Base-by-base conservation (phyloP, 2,329 filamentous ascomycete species). In the Hypoxylon sp. region DNA sequence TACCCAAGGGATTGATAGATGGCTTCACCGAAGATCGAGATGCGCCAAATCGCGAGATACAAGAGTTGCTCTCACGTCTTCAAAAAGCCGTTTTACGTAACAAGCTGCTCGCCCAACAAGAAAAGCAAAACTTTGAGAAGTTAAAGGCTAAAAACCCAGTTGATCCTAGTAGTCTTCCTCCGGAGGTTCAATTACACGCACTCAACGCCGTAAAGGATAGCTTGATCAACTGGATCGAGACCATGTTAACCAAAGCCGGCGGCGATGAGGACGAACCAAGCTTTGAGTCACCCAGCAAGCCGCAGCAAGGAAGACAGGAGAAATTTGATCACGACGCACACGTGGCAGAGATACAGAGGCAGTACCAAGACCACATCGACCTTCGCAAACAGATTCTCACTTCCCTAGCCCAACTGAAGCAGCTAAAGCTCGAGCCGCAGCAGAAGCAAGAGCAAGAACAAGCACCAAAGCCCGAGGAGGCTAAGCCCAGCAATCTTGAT, bases 201-300 rank as follows among this genome's bases (percentile, higher is more conserved):
- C 79, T 91, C 8, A 84, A 83, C 46, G 80, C 80, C 6, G 87
- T 89, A 10, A 84, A 90, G 14, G 85, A 86, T 57, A 86, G 88
- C 68, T 82, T 91, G 56, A 91, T 91, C 65, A 82, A 79, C 63
- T 91, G 89, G 89, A 90, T 91, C 63, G 89, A 91, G 76, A 81
- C 80, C 4, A 90, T 91, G 75, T 79, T 91, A 22, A 80, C 83
- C 57, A 87, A 86, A 61, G 87, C 88, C 1, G 82, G 83, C 3
- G 79, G 79, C 22, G 76, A 77, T 1, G 79, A 77, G 0, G 75
- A 71, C 3, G 75, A 76, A 11, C 69, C 72, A n/a, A 67, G 49
- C 53, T 66, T 66, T 20, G 66, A 66, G 20, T 77, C 64, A 42
- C 71, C 66, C 59, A 66, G 35, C 63, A 75, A 73, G 25, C 44